Evolutionary conservation across 768 basidiomycete species (phyloP), one percentile per base, ranked within the genome.

Genomic region (Russula abietina): DNA sequence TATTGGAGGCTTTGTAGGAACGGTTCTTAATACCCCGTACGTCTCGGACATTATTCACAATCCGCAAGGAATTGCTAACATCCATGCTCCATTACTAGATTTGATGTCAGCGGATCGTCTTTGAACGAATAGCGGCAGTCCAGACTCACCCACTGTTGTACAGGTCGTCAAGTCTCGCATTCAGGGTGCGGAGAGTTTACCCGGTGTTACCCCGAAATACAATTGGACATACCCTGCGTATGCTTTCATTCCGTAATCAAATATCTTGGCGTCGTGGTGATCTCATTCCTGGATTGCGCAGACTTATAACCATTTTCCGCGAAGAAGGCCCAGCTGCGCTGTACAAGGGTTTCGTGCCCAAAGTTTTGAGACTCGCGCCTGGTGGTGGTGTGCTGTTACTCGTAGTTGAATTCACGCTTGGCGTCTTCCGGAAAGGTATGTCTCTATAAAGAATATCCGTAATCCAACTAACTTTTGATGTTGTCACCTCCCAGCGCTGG

Each of bases 141-240:
- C 28, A 19, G 30, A 8, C 48, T 56, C 45, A 54, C 22, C 24
- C 41, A 54, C 22, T 22, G 24, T 62, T 60, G 38, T 59, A 22
- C 67, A 96, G 89, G 94, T 98, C 65, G 91, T 97, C 64, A 98
- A 98, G 75, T 94, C 93, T 17, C 89, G 96, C 51, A 94, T 98
- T 43, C 97, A 99, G 76, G 86, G 89, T 49, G 75, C 83, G 22
- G 77, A 77, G 46, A 83, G 80, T 66, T 70, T 10, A 41, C 62
- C 62, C 11, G 62, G 91, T 17, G 84, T 85, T n/a, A 74, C 74
- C 1, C 89, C 89, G 22, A 95, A 93, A 71, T 94, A 95, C 76
- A 90, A 89, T 75, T 97, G 95, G 95, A 88, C 95, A 58, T 94
- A 95, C 77, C 94, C 95, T 17, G 89, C 91, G 63, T 83, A 67